These are phyloP conservation scores for Fraxinus paxiana DNA, from an alignment of 305 asterid species.

Conservation along the genomic window DNA sequence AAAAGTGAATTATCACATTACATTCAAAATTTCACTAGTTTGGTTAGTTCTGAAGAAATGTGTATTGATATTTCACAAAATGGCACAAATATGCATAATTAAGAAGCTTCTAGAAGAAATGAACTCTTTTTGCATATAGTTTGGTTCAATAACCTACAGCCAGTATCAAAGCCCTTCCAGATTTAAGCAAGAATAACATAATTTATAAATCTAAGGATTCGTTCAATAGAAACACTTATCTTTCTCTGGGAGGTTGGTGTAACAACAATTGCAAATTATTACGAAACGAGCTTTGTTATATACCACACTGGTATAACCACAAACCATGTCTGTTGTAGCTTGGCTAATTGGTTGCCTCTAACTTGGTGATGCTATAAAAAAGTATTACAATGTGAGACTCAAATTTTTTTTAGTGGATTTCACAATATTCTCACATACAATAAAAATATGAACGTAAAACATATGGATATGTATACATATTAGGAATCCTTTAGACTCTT, in stretches of 20 bases:
- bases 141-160: not conserved
- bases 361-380: not conserved
- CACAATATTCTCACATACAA: not conserved
- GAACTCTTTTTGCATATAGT: not conserved
- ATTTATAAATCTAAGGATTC: not conserved
- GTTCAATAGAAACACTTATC: not conserved
- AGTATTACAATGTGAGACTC: not conserved
- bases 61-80: not conserved
- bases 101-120: not conserved
- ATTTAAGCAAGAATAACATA: not conserved
- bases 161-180: not conserved
- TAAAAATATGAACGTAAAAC: not conserved
- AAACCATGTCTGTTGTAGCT: not conserved
- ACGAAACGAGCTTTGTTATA: not conserved
- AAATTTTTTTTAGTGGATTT: not conserved
- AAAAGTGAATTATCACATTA: not conserved
- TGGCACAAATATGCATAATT: not conserved
- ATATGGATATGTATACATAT: not conserved
- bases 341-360: not conserved
- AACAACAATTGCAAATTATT: not conserved
- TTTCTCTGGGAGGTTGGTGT: not conserved
- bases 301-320: not conserved
- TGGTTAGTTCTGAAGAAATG: not conserved
- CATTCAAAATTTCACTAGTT: not conserved
- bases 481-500: not conserved